These are phyloP conservation scores for Diaporthe aspalathi DNA, from an alignment of 2,329 filamentous ascomycete species.

Conservation along the genomic window DNA sequence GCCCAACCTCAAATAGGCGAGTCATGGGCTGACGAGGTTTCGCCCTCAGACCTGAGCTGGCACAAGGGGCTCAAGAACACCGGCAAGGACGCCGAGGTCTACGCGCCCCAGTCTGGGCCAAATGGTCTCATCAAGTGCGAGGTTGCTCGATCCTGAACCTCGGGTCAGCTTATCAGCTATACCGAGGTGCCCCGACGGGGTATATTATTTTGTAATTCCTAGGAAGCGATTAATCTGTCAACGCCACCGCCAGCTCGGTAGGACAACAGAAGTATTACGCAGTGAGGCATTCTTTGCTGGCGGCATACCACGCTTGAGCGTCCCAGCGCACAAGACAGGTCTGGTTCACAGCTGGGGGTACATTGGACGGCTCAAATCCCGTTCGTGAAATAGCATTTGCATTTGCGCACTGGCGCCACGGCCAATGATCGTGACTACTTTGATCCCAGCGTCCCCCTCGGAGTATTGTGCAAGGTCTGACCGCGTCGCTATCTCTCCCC, in stretches of 20 bases:
- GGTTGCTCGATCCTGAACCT: conserved; percentile 68
- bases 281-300: conserved; percentile 1
- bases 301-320: background rate
- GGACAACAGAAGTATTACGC: background rate
- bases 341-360: conserved; percentile 5
- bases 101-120: conserved; percentile 89
- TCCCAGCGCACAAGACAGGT: conserved; percentile 16
- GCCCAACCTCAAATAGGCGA: background rate
- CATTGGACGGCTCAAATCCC: background rate
- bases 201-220: conserved; percentile 13
- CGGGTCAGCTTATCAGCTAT: no score
- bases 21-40: conserved; percentile 12
- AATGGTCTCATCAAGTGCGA: conserved; percentile 97
- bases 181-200: background rate
- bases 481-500: background rate
- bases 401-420: background rate
- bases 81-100: conserved; percentile 94
- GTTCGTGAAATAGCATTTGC: background rate
- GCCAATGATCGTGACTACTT: background rate
- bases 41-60: conserved; percentile 84
- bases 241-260: background rate
- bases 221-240: background rate
- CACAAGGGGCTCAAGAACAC: conserved; percentile 96
- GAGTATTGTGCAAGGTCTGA: background rate
- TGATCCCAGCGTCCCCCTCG: background rate